Evolutionary conservation across 345 rosid genomes (phyloP), one percentile per base, ranked within the genome.

Genomic region (Salix koriyanagi): DNA sequence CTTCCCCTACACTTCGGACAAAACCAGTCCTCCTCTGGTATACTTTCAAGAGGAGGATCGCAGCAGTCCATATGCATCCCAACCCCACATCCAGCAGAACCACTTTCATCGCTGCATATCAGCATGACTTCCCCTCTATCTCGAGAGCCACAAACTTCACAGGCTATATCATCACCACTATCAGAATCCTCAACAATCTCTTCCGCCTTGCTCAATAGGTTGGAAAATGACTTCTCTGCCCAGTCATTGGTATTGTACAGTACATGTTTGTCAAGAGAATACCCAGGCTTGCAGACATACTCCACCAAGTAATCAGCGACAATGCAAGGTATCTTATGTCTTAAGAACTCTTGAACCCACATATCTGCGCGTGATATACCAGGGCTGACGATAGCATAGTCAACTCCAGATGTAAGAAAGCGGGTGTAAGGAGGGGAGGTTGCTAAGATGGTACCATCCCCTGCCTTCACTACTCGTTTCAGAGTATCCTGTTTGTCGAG

Each of bases 341-440:
- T 85, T 79, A 96, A 39, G 80, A 96, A 92, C 89, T 92, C 97
- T 78, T 92, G 94, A 58, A 96, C 87, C 97, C 97, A 96, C 61
- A 86, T 6, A 67, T 96, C 97, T 3, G 76, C 90, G 7, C 79
- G 79, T 11, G 97, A 88, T 84, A 88, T 90, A 39, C 97, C 96
- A 1, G 98, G 92, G 77, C 97, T 91, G 71, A 94, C 80, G 60
- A 96, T 68, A 2, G 97, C 99, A 23, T 86, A 96, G 85, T 94
- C 94, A 3, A 91, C 89, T 67, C 89, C 90, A 58, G 90, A 79
- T 50, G 87, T 80, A 42, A 96, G 87, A 84, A 89, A 90, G n/a
- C 95, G 91, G 8, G 84, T 85, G 80, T 96, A 96, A 65, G 99
- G 99, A 21, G 99, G 97, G 74, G 97, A 93, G 19, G 98, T 94